Evolutionary conservation across 2,329 filamentous ascomycete species (phyloP).

Genomic region (Colletotrichum shisoi): DNA sequence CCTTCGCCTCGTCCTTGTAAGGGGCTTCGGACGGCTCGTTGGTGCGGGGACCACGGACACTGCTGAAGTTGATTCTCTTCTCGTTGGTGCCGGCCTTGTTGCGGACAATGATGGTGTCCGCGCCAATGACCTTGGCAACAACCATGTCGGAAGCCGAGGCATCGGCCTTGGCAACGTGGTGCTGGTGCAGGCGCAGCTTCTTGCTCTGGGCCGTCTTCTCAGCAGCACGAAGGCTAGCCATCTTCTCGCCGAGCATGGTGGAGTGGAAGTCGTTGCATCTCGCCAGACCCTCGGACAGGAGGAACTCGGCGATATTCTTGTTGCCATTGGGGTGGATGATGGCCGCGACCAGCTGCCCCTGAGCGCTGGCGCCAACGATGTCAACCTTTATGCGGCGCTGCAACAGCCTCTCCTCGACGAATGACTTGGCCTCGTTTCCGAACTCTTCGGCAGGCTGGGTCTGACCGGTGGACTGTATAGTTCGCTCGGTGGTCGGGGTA

Average conservation of each 20-base stretch:
- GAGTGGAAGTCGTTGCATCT: constrained; percentile 96
- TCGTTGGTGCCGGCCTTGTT: constrained; percentile 82
- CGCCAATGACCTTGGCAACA: constrained; percentile 84
- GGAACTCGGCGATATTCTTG: constrained; percentile 77
- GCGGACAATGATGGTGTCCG: constrained; percentile 86
- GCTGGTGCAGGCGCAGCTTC: constrained; percentile 81
- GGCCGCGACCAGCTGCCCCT: constrained; percentile 88
- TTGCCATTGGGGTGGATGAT: constrained; percentile 90
- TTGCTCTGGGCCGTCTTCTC: constrained; percentile 84
- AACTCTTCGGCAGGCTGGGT: constrained; percentile 87
- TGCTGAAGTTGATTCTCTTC: constrained; percentile 91
- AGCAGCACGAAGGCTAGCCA: constrained; percentile 83
- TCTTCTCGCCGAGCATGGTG: constrained; percentile 85
- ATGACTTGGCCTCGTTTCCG: constrained; percentile 86
- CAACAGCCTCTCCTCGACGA: constrained; percentile 84
- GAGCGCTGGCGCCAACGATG: constrained; percentile 85
- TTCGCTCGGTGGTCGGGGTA: constrained; percentile 86
- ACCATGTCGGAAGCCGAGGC: constrained; percentile 73
- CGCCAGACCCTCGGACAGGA: constrained; percentile 88
- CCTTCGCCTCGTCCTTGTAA: constrained; percentile 92
- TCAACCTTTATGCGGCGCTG: constrained; percentile 86
- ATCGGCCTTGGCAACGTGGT: constrained; percentile 75
- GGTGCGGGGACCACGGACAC: constrained; percentile 89
- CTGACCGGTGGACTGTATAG: constrained; percentile 77
- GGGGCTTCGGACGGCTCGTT: constrained; percentile 86